Conservation (phyloP, 2,329 filamentous ascomycete species). For the Daldinia eschscholtzii region DNA sequence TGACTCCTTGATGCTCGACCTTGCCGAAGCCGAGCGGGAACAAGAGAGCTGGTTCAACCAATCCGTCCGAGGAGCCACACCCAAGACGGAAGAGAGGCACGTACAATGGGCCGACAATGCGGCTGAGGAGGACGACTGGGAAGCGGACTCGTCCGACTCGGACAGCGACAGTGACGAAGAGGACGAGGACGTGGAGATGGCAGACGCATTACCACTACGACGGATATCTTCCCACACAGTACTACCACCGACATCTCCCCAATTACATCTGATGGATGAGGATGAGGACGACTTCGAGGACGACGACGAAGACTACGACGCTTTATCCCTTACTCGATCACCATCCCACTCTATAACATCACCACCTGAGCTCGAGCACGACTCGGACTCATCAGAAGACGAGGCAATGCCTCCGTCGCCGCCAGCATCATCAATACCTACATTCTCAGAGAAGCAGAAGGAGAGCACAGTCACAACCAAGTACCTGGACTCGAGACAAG, state of each 20-base stretch:
- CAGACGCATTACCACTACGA: slow-evolving; percentile 61
- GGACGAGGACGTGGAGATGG: slow-evolving; percentile 70
- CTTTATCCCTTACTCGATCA: slow-evolving; percentile 76
- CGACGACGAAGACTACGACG: slow-evolving; percentile 67
- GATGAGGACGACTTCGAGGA: slow-evolving; percentile 59
- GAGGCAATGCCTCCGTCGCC: slow-evolving; percentile 80
- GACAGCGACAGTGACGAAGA: slow-evolving; percentile 61
- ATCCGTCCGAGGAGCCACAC: slow-evolving; percentile 82
- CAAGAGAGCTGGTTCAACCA: slow-evolving; percentile 99
- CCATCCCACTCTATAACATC: slow-evolving; percentile 71
- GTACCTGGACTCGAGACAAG: slow-evolving; percentile 55
- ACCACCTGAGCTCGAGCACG: slow-evolving; percentile 77
- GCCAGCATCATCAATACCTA: slow-evolving; percentile 66
- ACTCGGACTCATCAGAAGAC: slow-evolving; percentile 79
- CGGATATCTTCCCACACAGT: slow-evolving; percentile 58
- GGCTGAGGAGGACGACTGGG: slow-evolving; percentile 79
- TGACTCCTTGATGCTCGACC: slow-evolving; percentile 91
- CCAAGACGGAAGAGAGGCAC: slow-evolving; percentile 72
- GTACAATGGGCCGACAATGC: slow-evolving; percentile 90
- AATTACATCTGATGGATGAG: slow-evolving; percentile 55
- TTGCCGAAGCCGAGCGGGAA: slow-evolving; percentile 93
- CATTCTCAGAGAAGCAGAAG: slow-evolving; percentile 71
- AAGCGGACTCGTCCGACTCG: slow-evolving; percentile 71
- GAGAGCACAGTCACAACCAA: slow-evolving; percentile 54
- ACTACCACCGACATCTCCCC: slow-evolving; percentile 52